Percentiles rank a stretch among this genome's conserved stretches.
Evolutionary conservation across 495 filamentous ascomycete species (phyloP).

Genomic region (Talaromyces stipitatus): DNA sequence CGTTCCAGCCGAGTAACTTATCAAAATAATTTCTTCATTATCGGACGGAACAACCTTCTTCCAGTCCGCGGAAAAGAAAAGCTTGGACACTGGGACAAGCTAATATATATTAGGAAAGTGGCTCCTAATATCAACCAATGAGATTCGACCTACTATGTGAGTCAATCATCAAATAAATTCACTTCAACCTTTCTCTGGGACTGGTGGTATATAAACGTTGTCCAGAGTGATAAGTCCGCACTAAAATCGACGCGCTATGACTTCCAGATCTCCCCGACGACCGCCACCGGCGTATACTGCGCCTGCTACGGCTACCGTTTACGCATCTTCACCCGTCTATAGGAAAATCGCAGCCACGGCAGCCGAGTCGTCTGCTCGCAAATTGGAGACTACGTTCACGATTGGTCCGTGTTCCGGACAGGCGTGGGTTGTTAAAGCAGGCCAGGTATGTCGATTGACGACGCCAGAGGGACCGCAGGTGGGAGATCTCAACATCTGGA

Average conservation of each 20-base stretch:
- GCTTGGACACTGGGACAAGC: neutral
- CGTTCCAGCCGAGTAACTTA: neutral
- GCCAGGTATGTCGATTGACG: conserved; percentile 59
- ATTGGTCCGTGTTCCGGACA: conserved; percentile 48
- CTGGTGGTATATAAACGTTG: too few relatives aligned
- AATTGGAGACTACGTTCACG: conserved; percentile 27
- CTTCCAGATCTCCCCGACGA: conserved; percentile 16
- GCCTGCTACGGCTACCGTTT: conserved; percentile 25
- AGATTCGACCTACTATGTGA: neutral
- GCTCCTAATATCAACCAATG: neutral
- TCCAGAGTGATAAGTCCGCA: too few relatives aligned
- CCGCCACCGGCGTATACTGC: conserved; percentile 37
- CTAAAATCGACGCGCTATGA: conserved; percentile 1
- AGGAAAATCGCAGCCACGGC: conserved; percentile 32
- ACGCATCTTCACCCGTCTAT: conserved; percentile 32
- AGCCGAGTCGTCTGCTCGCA: conserved; percentile 21
- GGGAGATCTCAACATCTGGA: conserved; percentile 79
- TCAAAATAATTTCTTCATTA: conserved; percentile 8
- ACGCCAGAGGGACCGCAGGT: conserved; percentile 72
- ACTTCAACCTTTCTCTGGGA: too few relatives aligned
- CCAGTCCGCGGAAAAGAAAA: neutral
- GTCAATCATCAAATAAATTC: neutral
- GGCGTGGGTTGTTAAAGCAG: conserved; percentile 55
- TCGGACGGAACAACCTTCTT: conserved; percentile 2
- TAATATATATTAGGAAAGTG: neutral